Percentiles rank a stretch among this genome's conserved stretches.
Evolutionary conservation across 306 rosid species (phyloP).

Genomic region (Hippophae gyantsensis): DNA sequence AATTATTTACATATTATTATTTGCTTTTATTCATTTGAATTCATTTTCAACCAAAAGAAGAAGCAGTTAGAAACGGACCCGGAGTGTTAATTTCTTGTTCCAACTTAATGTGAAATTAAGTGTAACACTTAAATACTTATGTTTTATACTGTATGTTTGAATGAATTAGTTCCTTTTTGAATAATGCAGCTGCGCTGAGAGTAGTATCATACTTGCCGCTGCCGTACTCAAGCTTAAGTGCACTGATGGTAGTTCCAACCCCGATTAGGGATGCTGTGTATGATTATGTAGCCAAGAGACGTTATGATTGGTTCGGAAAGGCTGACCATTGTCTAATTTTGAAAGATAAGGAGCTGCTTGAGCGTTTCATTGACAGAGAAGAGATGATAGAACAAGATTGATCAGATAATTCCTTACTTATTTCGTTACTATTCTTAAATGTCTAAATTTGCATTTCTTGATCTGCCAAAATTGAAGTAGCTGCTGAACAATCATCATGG

Average conservation of each 20-base stretch:
- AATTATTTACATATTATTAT: no score
- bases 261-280: slow-evolving; percentile 57
- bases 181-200: slow-evolving; percentile 60
- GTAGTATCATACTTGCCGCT: slow-evolving; percentile 65
- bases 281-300: slow-evolving; percentile 45
- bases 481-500: no score
- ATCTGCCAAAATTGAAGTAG: no score
- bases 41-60: no score
- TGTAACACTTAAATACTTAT: background rate
- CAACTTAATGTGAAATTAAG: no score
- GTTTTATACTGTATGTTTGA: background rate
- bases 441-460: no score
- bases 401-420: background rate
- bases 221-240: slow-evolving; percentile 59
- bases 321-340: slow-evolving; percentile 54
- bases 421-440: no score
- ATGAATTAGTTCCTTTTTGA: slow-evolving; percentile 1
- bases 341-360: slow-evolving; percentile 54
- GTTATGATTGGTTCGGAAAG: slow-evolving; percentile 59
- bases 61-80: no score
- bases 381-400: slow-evolving; percentile 33
- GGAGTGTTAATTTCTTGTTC: no score
- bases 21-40: no score
- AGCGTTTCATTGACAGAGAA: slow-evolving; percentile 78
- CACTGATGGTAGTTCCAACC: slow-evolving; percentile 42